Base-by-base conservation (phyloP, 2,329 filamentous ascomycete species). In the Hirsutella thompsonii region DNA sequence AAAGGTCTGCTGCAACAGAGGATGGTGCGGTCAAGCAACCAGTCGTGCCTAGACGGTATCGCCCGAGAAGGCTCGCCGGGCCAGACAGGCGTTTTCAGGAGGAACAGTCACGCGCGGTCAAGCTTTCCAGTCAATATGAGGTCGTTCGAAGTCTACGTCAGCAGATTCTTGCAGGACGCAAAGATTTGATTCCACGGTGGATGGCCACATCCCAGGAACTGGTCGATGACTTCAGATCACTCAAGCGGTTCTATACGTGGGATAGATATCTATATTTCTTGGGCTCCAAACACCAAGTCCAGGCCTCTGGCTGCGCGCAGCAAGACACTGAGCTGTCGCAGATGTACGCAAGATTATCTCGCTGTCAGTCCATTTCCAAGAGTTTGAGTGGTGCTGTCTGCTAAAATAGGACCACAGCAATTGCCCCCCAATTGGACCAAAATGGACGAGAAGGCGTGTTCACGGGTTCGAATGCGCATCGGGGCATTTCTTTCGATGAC, bases 401-500 rank as follows among this genome's bases (percentile, higher is more conserved):
- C 51, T 37, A 20, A 42, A 33, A n/a, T 20, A 20, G n/a, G n/a
- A 9, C n/a, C 5, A 4, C 38, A 49, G 47, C 46, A 11, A 38
- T 47, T 34, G 44, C 44, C 18, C 46, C 44, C 8, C 44, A 44
- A 19, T 19, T 39, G n/a, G 44, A 46, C 14, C 41, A 46, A n/a
- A n/a, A 23, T 6, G 35, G 37, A 14, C 33, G 36, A 32, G 41
- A 43, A 34, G 14, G 19, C 32, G 39, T 36, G 11, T 32, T 23
- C 19, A 21, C 40, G 9, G 34, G 34, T 21, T 13, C 45, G 30
- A 48, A 42, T 20, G 37, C 56, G 44, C 89, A 87, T 54, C 81
- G 86, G 49, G 83, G 83, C 8, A 84, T 96, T 37, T 67, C 79
- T 0, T 94, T 96, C 54, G 70, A 80, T 43, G 73, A 79, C 37